Base-by-base conservation (phyloP, 176 grass and related monocot species). In the Poa pratensis region DNA sequence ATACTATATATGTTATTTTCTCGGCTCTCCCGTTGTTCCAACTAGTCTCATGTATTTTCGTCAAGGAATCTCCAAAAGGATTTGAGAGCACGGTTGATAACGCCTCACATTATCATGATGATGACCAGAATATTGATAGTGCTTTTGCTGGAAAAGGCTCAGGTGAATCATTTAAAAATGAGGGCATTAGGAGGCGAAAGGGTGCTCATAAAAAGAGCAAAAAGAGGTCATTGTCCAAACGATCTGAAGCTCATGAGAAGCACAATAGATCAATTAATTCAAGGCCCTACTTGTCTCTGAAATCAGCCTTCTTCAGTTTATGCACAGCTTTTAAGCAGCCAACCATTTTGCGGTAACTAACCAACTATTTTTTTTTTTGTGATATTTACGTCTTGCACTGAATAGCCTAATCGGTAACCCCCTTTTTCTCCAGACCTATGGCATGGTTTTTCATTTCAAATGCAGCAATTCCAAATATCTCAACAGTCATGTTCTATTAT, bases 391-490 rank as follows among this genome's bases (percentile, higher is more conserved):
- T 2, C 8, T 80, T 26, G 55, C 8, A 71, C 48, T 37, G 14
- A 74, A 69, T 66, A 34, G 50, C 58, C 54, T 87, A 37, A 83
- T n/a, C 23, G 13, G 20, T 79, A 55, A 12, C 59, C 69, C 83
- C 7, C 43, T 84, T 83, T 67, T 79, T 70, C 40, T 84, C 39
- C 83, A 95, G 93, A 65, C 90, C 90, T 64, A 95, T 95, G 90
- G 83, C 88, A 69, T 95, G 93, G 93, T 95, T 95, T 90, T 95
- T 95, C 86, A 87, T 95, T 84, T 90, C 90, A 57, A 90, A 92
- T 26, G 74, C 86, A 82, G 83, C 83, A 86, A 72, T 92, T 87
- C 93, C 93, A 90, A 95, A 87, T 85, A 91, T 95, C 77, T 95
- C 93, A 39, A 90, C 93, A 69, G 86, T 88, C 59, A 92, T 95